These are phyloP conservation scores for Exserohilum turcica DNA, from an alignment of 2,329 filamentous ascomycete genomes.

Conservation along the genomic window DNA sequence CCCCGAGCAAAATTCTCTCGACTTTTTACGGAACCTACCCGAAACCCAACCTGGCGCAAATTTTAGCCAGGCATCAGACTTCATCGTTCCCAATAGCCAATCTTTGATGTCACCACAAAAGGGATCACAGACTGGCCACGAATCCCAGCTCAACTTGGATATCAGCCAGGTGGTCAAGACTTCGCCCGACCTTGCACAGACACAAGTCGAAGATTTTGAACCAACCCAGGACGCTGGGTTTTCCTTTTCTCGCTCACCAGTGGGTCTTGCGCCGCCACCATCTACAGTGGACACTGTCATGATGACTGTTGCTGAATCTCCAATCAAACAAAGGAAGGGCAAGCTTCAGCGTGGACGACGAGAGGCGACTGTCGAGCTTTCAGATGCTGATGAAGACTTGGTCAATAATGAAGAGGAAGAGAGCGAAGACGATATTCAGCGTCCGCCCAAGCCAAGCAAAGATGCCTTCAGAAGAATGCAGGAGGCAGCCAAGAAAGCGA, in stretches of 20 bases:
- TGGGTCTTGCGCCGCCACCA: slow-evolving; percentile 65
- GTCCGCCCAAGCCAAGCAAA: slow-evolving; percentile 44
- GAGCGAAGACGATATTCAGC: slow-evolving; percentile 37
- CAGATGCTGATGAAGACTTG: slow-evolving; percentile 54
- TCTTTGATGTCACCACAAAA: slow-evolving; percentile 39
- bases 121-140: slow-evolving; percentile 21
- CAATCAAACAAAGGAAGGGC: slow-evolving; percentile 66
- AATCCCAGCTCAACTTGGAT: slow-evolving; percentile 36
- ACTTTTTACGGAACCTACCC: slow-evolving; percentile 58
- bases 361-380: slow-evolving; percentile 47
- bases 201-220: slow-evolving; percentile 72
- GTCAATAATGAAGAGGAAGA: slow-evolving; percentile 23
- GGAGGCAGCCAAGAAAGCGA: slow-evolving; percentile 65
- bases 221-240: slow-evolving; percentile 83
- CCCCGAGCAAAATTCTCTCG: slow-evolving; percentile 56
- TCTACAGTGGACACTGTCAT: slow-evolving; percentile 76
- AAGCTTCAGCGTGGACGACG: slow-evolving; percentile 56
- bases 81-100: slow-evolving; percentile 63
- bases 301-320: slow-evolving; percentile 64
- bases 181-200: slow-evolving; percentile 49
- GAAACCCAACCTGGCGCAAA: slow-evolving; percentile 61
- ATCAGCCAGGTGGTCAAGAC: slow-evolving; percentile 46
- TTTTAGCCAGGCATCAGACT: slow-evolving; percentile 65
- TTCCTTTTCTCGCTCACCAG: slow-evolving; percentile 69
- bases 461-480: slow-evolving; percentile 74